Base-by-base conservation (phyloP, 208 protist species). In the Crithidia acanthocephali region DNA sequence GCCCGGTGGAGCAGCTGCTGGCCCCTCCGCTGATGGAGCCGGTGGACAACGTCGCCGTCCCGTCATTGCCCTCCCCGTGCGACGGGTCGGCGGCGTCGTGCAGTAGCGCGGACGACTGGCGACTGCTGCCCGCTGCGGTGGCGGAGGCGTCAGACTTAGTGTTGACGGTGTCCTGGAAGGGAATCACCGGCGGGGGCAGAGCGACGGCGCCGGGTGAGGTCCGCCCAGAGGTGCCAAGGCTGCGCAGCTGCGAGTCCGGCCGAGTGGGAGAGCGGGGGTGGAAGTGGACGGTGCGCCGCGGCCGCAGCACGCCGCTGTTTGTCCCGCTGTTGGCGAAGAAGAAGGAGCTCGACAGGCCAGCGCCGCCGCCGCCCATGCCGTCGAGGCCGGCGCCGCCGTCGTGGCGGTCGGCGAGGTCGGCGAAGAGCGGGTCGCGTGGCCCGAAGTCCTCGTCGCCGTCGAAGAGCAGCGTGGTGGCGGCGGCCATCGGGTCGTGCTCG, bases 391-490 rank as follows among this genome's bases (percentile, higher is more conserved):
- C 37, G 33, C 35, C 37, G 33, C 35, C 63, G 56, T 66, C 63
- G 53, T 59, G 60, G 62, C 55, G 53, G 27, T 76, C 55, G 45
- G 25, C 45, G 13, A 76, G 23, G 2, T 70, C 56, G 13, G 53
- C 28, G 18, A 63, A 59, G n/a, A 51, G 45, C 37, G 56, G 15
- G 20, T 76, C 63, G 55, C 53, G 56, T 18, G 53, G 25, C 16
- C 63, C 50, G 40, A 79, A 74, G 40, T 71, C 68, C n/a, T 47
- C 69, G 37, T 76, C 74, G 28, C 63, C 68, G 53, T 72, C 71
- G 63, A 76, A 76, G 13, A 76, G 71, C 44, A 76, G 25, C 45
- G 52, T 23, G 8, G 71, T 62, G 30, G 70, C 70, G 11, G 61
- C 71, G 10, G 66, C 56, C 32, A 60, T 57, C 22, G 71, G 71